Evolutionary conservation across 352 stramenopile species (phyloP), one percentile per base, ranked within the genome.

Genomic region (Phytopythium sindhum): DNA sequence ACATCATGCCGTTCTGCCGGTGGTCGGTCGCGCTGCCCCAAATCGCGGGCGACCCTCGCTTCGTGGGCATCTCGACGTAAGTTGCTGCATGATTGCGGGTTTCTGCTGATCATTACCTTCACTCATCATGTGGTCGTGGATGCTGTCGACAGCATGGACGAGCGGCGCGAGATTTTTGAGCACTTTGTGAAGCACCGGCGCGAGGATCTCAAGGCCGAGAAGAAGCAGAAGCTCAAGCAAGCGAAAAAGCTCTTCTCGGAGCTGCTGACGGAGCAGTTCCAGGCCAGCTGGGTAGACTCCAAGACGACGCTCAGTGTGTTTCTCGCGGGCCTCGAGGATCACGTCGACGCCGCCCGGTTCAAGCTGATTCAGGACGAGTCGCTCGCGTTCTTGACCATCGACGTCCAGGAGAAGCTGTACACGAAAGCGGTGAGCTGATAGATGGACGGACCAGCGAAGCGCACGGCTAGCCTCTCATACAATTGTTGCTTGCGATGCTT

Each of bases 1-100:
- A 86, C 57, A 90, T 95, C 60, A 91, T 95, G 82, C 86, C 86
- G 48, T 86, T 91, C 37, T 84, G 69, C 57, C 91, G 91, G 57
- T 95, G 86, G 86, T 90, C 83, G 48, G 86, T 90, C 14, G 86
- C 83, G 33, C 70, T 95, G 37, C 84, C 86, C 8, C 78, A 84
- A 41, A 91, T 95, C 63, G 74, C 80, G 23, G 68, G 68, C n/a
- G 86, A 95, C 53, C 75, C 79, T 2, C 80, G 86, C 0, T 95
- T 95, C 63, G 74, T 90, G 53, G 81, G 77, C 1, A 68, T 94
- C 9, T 64, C 73, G 28, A 90, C 78, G 68, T 86, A 67, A 15
- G 41, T 48, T 11, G 5, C 41, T 48, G 41, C 8, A 24, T 26
- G 39, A 10, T 37, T 37, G 9, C 31, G 4, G 31, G 31, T 37